Conservation (phyloP, 306 rosid species). For the Prunus salicina region DNA sequence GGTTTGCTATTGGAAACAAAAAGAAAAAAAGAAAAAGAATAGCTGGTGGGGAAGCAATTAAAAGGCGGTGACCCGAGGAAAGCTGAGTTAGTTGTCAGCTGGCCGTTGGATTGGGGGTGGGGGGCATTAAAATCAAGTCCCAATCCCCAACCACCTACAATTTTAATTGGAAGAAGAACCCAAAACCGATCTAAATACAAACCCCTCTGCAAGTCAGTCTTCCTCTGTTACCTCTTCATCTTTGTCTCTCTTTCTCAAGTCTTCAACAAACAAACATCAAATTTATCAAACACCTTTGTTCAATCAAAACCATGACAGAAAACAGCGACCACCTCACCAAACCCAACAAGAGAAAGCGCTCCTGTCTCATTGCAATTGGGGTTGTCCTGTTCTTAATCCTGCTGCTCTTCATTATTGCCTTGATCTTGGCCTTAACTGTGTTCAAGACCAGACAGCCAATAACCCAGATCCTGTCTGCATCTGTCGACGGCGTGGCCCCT, state of each 20-base stretch:
- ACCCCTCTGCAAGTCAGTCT: too few species aligned
- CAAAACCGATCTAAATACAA: too few species aligned
- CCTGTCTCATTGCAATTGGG: constrained; percentile 22
- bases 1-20: neutral
- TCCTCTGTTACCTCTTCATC: neutral
- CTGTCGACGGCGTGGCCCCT: constrained; percentile 49
- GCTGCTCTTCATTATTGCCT: constrained; percentile 25
- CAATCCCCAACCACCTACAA: neutral
- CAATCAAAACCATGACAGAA: constrained; percentile 5
- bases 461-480: constrained; percentile 33
- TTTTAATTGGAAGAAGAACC: neutral
- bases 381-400: constrained; percentile 18
- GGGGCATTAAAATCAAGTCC: neutral
- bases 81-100: neutral
- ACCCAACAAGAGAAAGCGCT: constrained; percentile 15
- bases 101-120: neutral
- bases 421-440: constrained; percentile 48
- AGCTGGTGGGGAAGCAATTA: neutral
- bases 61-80: neutral
- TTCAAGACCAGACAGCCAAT: constrained; percentile 52
- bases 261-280: neutral
- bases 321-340: neutral
- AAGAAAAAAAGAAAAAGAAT: neutral
- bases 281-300: neutral
- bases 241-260: neutral